Evolutionary conservation across 805 yeast species (phyloP), one percentile per base, ranked within the genome.

Genomic region (Candida sithepensis): DNA sequence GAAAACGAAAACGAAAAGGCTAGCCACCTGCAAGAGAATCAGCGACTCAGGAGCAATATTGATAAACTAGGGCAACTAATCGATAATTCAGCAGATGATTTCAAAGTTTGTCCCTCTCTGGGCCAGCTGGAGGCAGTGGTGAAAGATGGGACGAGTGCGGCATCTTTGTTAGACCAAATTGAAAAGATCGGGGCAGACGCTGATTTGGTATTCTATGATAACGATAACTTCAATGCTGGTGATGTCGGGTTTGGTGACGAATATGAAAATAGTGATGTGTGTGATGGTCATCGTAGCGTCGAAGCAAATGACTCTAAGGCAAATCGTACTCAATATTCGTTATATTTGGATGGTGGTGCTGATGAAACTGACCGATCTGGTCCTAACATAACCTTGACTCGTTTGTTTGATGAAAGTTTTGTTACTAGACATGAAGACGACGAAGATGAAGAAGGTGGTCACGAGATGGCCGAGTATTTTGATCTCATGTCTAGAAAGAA

Each of bases 31-130:
- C 36, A 21, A 39, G 13, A 24, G 33, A 16, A 22, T 18, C 9
- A 33, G 16, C 14, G 28, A 24, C 12, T 41, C 20, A 28, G 26
- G 20, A 39, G 46, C n/a, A 45, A 55, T 22, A 44, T 54, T 30
- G 9, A 51, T 20, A 45, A 44, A 20, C 43, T 56, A 13, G 46
- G 48, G 1, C 33, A 32, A 5, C 44, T 50, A 16, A 16, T 48
- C 8, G 61, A 64, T 12, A 61, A 56, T 2, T 59, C 63, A 14
- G 50, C 69, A 3, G 64, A 67, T 7, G 54, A 49, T 3, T 43
- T 64, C 9, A 69, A 75, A 16, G 70, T 90, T 1, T 87, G 96
- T 54, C 92, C 95, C 0, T 86, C 96, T 0, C 69, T 88, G 52
- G 72, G 67, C 7, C 82, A 82, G 49, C 66, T 88, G 42, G 75